Base-by-base conservation (phyloP, 768 basidiomycete species). In the Zangia roseola region DNA sequence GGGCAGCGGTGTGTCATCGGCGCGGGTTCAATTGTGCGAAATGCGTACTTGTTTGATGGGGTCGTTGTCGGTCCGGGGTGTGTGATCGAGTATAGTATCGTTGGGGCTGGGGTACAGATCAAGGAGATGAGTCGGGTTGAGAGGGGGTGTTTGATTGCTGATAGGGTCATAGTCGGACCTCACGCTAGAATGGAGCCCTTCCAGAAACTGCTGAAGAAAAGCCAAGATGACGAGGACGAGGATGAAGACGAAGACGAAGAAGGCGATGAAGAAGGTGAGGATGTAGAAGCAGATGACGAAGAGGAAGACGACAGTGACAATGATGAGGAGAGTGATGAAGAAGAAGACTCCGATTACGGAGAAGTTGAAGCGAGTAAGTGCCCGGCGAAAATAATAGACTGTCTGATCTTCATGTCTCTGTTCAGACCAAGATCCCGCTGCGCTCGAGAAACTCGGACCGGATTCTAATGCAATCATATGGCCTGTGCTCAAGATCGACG, bases 1-100 rank as follows among this genome's bases (percentile, higher is more conserved):
- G 94, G 94, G 10, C 74, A 76, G 34, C 74, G 82, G 49, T 91
- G 89, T 59, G 71, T 70, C 43, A 82, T 99, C 52, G 91, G 91
- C 10, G 70, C 82, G 5, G 78, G 82, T 9, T 80, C 83, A 19
- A 71, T 81, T 49, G 79, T 99, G 49, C 74, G 75, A 25, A 72
- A 88, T 61, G 84, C 91, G 24, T 95, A 93, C 59, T 75, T 97
- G 39, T 94, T 93, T 61, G 89, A 94, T 56, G 81, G 81, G 45
- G 84, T 84, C 14, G 62, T 75, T 33, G 74, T 97, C 44, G 90
- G 84, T 24, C 75, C 84, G 47, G 78, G 82, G 38, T 86, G 84
- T 59, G 71, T 78, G n/a, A 73, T 98, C 41, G 78, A 83, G 58
- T 75, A 81, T 53, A 87, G 89, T 49, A 92, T 98, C 49, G 68